Conservation (phyloP, 2,329 filamentous ascomycete genomes). For the Colletotrichum echinochloae region DNA sequence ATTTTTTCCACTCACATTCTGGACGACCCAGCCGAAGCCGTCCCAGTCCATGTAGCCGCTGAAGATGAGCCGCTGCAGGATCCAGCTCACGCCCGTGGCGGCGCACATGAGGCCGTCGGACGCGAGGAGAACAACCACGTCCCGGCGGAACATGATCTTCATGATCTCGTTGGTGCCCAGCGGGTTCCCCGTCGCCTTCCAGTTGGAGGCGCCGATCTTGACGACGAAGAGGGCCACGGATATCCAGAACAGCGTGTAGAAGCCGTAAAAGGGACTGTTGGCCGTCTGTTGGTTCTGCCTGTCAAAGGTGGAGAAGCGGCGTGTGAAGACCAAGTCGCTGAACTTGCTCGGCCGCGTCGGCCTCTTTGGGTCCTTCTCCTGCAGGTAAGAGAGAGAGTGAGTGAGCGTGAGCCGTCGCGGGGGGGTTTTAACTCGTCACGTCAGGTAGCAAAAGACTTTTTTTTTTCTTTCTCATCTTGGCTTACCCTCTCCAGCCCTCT, state of each 20-base stretch:
- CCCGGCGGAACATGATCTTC: conserved; percentile 71
- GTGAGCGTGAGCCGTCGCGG: background rate
- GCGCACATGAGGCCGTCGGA: conserved; percentile 79
- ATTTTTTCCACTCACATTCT: conserved; percentile 73
- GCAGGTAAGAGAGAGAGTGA: too few relatives aligned
- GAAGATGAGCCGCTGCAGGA: conserved; percentile 72
- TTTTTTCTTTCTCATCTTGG: background rate
- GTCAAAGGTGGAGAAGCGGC: conserved; percentile 80
- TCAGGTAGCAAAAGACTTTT: background rate
- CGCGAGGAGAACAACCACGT: conserved; percentile 65
- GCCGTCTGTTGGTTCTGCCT: conserved; percentile 73
- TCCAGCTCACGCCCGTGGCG: conserved; percentile 72
- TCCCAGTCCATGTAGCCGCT: conserved; percentile 76
- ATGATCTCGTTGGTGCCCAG: conserved; percentile 80
- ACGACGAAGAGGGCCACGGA: conserved; percentile 74
- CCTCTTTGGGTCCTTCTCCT: conserved; percentile 37
- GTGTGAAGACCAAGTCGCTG: conserved; percentile 73
- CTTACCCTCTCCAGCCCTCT: conserved; percentile 37
- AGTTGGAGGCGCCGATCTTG: conserved; percentile 76
- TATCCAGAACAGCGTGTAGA: conserved; percentile 85
- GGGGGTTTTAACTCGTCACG: background rate
- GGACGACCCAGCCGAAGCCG: conserved; percentile 76
- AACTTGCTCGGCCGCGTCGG: conserved; percentile 47
- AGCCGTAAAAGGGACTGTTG: conserved; percentile 80
- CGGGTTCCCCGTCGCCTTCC: conserved; percentile 73